Evolutionary conservation across 2,329 filamentous ascomycete genomes (phyloP), one percentile per base, ranked within the genome.

Genomic region (Alternaria longipes): DNA sequence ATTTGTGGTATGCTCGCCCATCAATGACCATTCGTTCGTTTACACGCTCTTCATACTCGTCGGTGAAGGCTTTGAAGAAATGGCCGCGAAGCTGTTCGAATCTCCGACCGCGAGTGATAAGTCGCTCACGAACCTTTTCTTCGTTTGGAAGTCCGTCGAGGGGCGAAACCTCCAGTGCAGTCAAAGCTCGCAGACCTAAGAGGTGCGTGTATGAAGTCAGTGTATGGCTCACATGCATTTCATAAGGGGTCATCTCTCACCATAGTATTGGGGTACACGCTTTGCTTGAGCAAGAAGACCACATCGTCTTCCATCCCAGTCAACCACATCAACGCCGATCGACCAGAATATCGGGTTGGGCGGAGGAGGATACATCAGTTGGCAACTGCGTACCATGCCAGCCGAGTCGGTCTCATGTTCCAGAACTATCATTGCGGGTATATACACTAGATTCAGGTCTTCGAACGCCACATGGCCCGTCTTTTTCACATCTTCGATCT

Each of bases 41-140:
- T 22, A 46, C 42, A 4, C 53, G 32, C n/a, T 44, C 53, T 55
- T 47, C 42, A 22, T 24, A 42, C 22, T 44, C 32, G 41, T 24
- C 32, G 22, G 22, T 40, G n/a, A 54, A 54, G 40, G 42, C 41
- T n/a, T 46, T 38, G 41, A 82, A 85, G 54, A 82, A 78, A 42
- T 80, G 81, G 3, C 83, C 83, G 28, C 77, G 78, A 40, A 83
- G 72, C 14, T 70, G 59, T 62, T 84, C 82, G 60, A 84, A 81
- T 16, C 74, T 70, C 20, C 74, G 75, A 9, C 83, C 84, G 8
- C 82, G 78, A 11, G 74, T 69, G 18, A 81, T 72, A n/a, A 85
- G 71, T 8, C 65, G 61, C n/a, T 71, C 55, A 8, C 71, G 73
- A n/a, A 84, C 61, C 3, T 69, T 63, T 0, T 76, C 69, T 45